Evolutionary conservation across 495 filamentous ascomycete species (phyloP).

Genomic region (Lasiosphaeria ovina): DNA sequence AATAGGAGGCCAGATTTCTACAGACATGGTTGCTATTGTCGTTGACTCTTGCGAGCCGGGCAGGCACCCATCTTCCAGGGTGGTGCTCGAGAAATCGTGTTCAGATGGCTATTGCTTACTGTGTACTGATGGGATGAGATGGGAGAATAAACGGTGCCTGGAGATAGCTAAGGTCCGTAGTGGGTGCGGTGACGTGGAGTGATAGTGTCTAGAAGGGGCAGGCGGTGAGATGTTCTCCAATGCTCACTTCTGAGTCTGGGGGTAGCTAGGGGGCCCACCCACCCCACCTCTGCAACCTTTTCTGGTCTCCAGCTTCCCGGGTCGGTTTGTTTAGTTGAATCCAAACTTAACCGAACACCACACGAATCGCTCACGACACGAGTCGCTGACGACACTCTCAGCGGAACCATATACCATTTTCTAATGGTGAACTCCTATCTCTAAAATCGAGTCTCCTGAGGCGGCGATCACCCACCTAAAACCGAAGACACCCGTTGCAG

Average conservation of each 20-base stretch:
- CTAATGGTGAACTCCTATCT: too few relatives aligned
- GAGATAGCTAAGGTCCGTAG: slow-evolving; percentile 3
- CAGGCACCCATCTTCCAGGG: slow-evolving; percentile 38
- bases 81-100: neutral
- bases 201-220: slow-evolving; percentile 13
- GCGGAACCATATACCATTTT: too few relatives aligned
- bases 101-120: neutral
- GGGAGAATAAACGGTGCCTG: slow-evolving; percentile 14
- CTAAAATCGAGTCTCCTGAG: too few relatives aligned
- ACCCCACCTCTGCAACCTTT: neutral
- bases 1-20: slow-evolving; percentile 74
- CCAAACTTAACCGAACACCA: too few relatives aligned
- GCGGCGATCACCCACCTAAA: too few relatives aligned
- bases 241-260: neutral
- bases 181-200: slow-evolving; percentile 18
- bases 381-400: too few relatives aligned
- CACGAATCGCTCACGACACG: too few relatives aligned
- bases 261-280: too few relatives aligned
- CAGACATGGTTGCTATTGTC: slow-evolving; percentile 57
- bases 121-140: too few relatives aligned
- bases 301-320: neutral
- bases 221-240: slow-evolving; percentile 9
- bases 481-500: too few relatives aligned
- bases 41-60: slow-evolving; percentile 11
- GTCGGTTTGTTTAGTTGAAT: neutral